phyloP scores from a whole-genome alignment of 441 rosid species.

The Gossypium laxum region DNA sequence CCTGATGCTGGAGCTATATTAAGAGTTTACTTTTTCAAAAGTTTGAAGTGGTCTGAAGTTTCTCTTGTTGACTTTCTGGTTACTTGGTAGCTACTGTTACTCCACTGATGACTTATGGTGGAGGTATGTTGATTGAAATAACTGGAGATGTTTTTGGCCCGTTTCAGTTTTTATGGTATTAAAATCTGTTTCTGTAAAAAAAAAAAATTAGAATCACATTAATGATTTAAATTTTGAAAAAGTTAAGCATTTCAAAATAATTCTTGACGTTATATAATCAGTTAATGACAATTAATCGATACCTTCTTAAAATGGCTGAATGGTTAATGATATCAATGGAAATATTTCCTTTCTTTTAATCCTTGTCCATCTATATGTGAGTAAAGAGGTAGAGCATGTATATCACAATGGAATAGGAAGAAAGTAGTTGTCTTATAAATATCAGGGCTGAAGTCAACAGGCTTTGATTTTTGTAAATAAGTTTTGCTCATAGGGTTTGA shows the following conservation, averaged over 20 bases:
- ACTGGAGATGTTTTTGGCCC: neutral
- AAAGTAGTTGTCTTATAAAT: neutral
- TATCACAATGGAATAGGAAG: neutral
- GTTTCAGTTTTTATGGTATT: neutral
- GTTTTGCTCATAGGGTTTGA: neutral
- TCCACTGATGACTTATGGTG: neutral
- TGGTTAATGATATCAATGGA: neutral
- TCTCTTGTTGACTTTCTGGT: neutral
- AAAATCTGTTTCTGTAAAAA: neutral
- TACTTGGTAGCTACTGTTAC: neutral
- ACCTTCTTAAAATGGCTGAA: neutral
- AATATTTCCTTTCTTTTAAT: neutral
- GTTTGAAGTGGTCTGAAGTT: neutral
- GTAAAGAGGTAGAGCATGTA: neutral
- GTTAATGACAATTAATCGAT: neutral
- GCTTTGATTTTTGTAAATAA: neutral
- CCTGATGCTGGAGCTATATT: neutral
- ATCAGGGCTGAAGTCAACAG: neutral
- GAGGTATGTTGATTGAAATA: neutral
- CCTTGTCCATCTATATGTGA: neutral
- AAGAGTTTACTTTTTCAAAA: neutral
- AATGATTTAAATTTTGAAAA: neutral
- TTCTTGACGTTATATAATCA: neutral
- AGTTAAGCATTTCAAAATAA: neutral
- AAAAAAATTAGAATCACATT: neutral